These are phyloP conservation scores for Blastocystis sp. DNA, from an alignment of 352 stramenopile genomes.

Conservation along the genomic window DNA sequence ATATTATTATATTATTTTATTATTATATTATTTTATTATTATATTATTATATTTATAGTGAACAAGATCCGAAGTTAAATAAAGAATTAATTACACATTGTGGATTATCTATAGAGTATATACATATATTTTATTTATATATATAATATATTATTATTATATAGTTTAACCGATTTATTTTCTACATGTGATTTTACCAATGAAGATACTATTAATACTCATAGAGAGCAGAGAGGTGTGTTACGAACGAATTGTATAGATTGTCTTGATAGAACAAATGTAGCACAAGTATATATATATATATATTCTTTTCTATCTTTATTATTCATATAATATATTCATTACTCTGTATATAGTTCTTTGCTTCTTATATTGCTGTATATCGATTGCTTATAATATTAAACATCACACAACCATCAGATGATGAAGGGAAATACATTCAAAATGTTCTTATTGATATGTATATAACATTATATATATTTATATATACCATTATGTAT, in stretches of 20 bases:
- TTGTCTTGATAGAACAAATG: conserved; percentile 72
- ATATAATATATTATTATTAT: too few relatives aligned
- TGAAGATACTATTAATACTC: conserved; percentile 48
- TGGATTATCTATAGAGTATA: too few relatives aligned
- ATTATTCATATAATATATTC: conserved; percentile 84
- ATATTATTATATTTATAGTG: too few relatives aligned
- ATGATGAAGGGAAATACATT: neutral
- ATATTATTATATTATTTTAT: too few relatives aligned
- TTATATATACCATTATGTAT: conserved; percentile 7
- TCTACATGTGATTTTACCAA: neutral
- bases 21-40: too few relatives aligned
- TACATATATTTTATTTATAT: too few relatives aligned
- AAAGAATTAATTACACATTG: too few relatives aligned
- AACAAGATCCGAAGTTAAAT: too few relatives aligned
- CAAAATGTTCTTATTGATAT: conserved; percentile 20
- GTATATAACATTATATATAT: neutral
- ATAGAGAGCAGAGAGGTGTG: conserved; percentile 83
- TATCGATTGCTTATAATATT: conserved; percentile 26
- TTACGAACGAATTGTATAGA: conserved; percentile 98
- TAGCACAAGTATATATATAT: conserved; percentile 63
- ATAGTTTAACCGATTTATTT: neutral
- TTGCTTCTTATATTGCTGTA: conserved; percentile 47
- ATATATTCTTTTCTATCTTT: conserved; percentile 72
- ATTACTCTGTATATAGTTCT: too few relatives aligned
- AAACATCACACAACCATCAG: conserved; percentile 8